These are phyloP conservation scores for Backusella sp. DNA, from an alignment of 192 early-diverging fungal genomes.

Conservation along the genomic window DNA sequence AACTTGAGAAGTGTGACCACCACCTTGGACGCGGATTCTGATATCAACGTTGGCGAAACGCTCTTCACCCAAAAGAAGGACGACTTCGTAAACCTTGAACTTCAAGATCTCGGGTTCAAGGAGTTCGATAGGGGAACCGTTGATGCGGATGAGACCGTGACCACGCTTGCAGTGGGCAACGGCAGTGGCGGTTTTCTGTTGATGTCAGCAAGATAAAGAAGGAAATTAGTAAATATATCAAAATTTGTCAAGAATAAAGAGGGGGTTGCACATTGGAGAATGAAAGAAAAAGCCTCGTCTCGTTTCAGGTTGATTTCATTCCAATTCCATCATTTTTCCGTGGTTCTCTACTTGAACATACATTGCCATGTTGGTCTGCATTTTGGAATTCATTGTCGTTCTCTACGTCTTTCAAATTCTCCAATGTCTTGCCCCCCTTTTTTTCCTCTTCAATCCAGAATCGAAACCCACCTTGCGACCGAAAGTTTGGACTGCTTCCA, in stretches of 20 bases:
- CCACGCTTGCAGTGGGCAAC: slow-evolving; percentile 99
- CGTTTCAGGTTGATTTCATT: not conserved
- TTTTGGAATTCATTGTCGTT: not conserved
- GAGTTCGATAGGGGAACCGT: slow-evolving; percentile 94
- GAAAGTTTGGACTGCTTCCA: slow-evolving; percentile 75
- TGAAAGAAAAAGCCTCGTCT: not conserved
- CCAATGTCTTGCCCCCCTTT: not conserved
- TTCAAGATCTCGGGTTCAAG: slow-evolving; percentile 96
- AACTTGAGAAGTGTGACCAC: slow-evolving; percentile 95
- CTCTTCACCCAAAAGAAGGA: slow-evolving; percentile 94
- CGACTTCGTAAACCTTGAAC: slow-evolving; percentile 99
- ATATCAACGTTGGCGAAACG: slow-evolving; percentile 97
- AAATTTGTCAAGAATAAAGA: not conserved
- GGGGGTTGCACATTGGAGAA: not conserved
- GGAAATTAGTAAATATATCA: not conserved
- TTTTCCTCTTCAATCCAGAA: not conserved
- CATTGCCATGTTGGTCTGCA: not conserved
- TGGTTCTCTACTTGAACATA: not conserved
- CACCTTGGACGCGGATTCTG: slow-evolving; percentile 94
- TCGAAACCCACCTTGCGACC: slow-evolving; percentile 66
- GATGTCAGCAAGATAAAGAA: not conserved
- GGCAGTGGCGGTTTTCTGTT: slow-evolving; percentile 97
- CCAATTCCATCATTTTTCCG: not conserved
- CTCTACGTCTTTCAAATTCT: not conserved
- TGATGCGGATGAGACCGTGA: slow-evolving; percentile 95